Evolutionary conservation across 2,329 filamentous ascomycete genomes (phyloP), one percentile per base, ranked within the genome.

Genomic region (Davidsoniella australis): DNA sequence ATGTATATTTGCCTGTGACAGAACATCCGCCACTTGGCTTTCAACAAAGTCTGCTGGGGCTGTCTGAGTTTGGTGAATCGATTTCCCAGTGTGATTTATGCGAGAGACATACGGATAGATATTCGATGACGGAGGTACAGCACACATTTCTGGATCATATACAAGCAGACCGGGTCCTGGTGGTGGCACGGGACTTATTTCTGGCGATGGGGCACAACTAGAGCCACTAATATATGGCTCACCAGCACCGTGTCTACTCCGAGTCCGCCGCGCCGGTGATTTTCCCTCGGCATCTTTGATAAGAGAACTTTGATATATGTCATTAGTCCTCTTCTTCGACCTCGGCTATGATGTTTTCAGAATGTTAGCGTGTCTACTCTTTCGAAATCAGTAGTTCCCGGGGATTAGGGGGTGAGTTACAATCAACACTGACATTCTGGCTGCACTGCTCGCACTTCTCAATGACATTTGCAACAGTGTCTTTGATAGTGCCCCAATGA

Each of bases 401-500:
- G 24, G n/a, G 10, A 26, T 6, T 20, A 42, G 41, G 40, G 44
- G 47, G 29, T 39, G 47, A 49, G 47, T 49, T 51, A 51, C 49
- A 45, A 51, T 51, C 45, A 37, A 29, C 23, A 51, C 49, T 51
- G 39, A 77, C 73, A 37, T 76, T 68, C 58, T 94, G 86, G 65
- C 89, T 94, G 68, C 89, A 96, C 61, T 94, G 81, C 6, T 75
- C 67, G 64, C 91, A 98, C 58, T 91, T 89, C 58, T 85, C 82
- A 64, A 96, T 94, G 57, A 94, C 88, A 61, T 89, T 80, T 61
- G 83, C 91, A 54, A 95, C 91, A 1, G 89, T 96, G 65, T 95
- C 88, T 63, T 96, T 98, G 68, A 96, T 96, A 54, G 89, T 78
- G 44, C 93, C 88, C 91, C 91, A 98, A 66, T 96, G 91, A 62